These are phyloP conservation scores for Golovinomyces cichoracearum DNA, from an alignment of 2,329 filamentous ascomycete genomes.

Conservation along the genomic window DNA sequence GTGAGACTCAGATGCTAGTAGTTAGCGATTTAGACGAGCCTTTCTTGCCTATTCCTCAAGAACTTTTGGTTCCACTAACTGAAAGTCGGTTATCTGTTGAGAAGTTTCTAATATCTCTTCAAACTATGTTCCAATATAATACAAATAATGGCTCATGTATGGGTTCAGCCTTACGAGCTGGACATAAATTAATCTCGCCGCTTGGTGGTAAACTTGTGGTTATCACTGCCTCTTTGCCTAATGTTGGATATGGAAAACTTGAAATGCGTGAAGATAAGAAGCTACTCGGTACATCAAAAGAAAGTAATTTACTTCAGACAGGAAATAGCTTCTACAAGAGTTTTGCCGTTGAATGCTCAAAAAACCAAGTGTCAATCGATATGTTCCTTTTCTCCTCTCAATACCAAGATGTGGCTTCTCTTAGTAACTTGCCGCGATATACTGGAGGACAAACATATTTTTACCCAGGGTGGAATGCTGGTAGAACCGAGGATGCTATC, in stretches of 20 bases:
- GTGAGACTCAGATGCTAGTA: constrained; percentile 73
- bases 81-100: constrained; percentile 83
- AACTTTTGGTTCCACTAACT: constrained; percentile 66
- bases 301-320: constrained; percentile 66
- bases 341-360: constrained; percentile 94
- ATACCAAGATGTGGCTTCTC: constrained; percentile 88
- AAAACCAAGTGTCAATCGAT: constrained; percentile 93
- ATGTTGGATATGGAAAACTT: constrained; percentile 66
- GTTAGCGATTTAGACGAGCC: constrained; percentile 90
- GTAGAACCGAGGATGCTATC: constrained; percentile 77
- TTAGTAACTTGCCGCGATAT: constrained; percentile 86
- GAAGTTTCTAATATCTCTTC: constrained; percentile 67
- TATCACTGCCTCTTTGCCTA: constrained; percentile 69
- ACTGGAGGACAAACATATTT: constrained; percentile 96
- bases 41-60: constrained; percentile 78
- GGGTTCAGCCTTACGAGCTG: constrained; percentile 75
- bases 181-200: constrained; percentile 83
- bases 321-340: constrained; percentile 96
- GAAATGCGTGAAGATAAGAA: constrained; percentile 95
- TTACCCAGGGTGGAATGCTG: constrained; percentile 90
- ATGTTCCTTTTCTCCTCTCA: constrained; percentile 94
- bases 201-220: constrained; percentile 90
- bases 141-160: constrained; percentile 77
- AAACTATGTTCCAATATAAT: constrained; percentile 90
- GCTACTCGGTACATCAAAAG: constrained; percentile 75